A percentile compares a stretch with the other conserved stretches of the same genome.
phyloP scores from a whole-genome alignment of 345 rosid genomes.

The Luvunga scandens region DNA sequence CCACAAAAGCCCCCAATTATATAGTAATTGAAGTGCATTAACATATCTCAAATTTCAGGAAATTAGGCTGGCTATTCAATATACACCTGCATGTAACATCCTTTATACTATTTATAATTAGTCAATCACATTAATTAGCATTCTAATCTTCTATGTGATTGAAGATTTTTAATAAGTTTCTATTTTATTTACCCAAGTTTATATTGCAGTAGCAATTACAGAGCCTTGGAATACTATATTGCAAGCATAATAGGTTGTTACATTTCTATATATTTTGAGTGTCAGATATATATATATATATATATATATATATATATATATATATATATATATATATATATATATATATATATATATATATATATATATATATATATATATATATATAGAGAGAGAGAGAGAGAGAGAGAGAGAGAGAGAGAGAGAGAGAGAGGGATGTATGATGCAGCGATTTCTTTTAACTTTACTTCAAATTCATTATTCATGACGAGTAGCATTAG shows the following conservation, averaged over 20 bases:
- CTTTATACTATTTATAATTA: background rate
- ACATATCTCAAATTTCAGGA: background rate
- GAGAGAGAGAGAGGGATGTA: background rate
- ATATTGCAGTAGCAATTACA: background rate
- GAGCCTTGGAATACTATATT: background rate
- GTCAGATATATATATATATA: too few relatives aligned
- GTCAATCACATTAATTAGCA: background rate
- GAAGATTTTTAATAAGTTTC: background rate
- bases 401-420: background rate
- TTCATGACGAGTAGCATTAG: background rate
- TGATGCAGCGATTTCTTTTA: background rate
- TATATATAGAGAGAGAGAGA: too few relatives aligned
- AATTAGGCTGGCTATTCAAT: conserved; percentile 2
- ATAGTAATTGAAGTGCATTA: background rate
- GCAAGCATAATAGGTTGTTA: background rate
- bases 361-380: too few relatives aligned
- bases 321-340: too few relatives aligned
- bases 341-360: too few relatives aligned
- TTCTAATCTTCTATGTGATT: background rate
- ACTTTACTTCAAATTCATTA: background rate
- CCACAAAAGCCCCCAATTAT: background rate
- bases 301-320: too few relatives aligned
- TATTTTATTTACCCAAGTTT: background rate
- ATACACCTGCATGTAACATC: background rate
- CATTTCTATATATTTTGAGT: background rate